Evolutionary conservation across 768 basidiomycete species (phyloP), one percentile per base, ranked within the genome.

Genomic region (Phylloporus sp.): DNA sequence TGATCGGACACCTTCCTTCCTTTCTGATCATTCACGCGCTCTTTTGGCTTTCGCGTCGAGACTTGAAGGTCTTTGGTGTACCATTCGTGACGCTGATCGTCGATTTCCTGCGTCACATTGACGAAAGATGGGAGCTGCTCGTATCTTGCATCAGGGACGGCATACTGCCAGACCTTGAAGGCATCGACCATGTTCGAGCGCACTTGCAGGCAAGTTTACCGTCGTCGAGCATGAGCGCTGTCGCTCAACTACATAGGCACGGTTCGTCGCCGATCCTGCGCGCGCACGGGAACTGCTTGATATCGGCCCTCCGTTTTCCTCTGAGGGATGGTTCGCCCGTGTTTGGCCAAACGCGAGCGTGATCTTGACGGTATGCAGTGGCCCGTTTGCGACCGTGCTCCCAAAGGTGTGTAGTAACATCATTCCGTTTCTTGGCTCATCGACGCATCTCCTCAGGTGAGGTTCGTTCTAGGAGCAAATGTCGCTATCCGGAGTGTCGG

Each of bases 1-100:
- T 48, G 20, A 48, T 62, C 2, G 20, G 35, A 1, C 18, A 52
- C 5, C 38, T 55, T 18, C 53, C 53, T 2, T 50, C 60, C 4
- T 60, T 57, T 18, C 32, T 59, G 9, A 22, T 53, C 13, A 42
- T 62, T 2, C 54, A 60, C n/a, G 55, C 47, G 2, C 42, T 58
- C n/a, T 61, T 62, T 39, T 51, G 49, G 28, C 47, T 58, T 4
- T 28, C 42, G 9, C 38, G 37, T 27, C 28, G 35, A 17, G 31
- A 49, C 4, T 1, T 62, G 14, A 33, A 26, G 0, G 20, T 2
- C 15, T 37, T 61, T 21, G 20, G 11, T 5, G 20, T 39, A 13
- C 21, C 44, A 1, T 56, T 58, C 9, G 33, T 43, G 20, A 48
- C 51, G 3, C 6, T 22, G n/a, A 22, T 45, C 28, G 10, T 38